Conservation (phyloP, 75 land plant species). For the Pseudotsuga menziesii region DNA sequence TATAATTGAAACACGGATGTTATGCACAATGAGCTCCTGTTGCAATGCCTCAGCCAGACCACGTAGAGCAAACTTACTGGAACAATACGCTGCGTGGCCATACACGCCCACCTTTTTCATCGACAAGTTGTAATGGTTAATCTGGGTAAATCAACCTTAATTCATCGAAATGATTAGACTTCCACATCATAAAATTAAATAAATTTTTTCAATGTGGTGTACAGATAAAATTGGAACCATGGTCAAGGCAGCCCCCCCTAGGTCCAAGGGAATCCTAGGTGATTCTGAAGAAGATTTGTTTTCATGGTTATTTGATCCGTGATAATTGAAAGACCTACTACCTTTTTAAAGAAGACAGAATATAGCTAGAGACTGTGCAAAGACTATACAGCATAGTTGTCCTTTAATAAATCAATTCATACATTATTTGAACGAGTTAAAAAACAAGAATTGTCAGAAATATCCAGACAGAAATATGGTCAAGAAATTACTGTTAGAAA, state of each 20-base stretch:
- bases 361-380: too few relatives aligned
- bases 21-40: constrained; percentile 64
- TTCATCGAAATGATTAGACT: not conserved
- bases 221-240: not conserved
- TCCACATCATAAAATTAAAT: not conserved
- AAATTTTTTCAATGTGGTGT: not conserved
- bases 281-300: not conserved
- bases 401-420: too few relatives aligned
- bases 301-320: not conserved
- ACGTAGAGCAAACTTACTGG: constrained; percentile 74
- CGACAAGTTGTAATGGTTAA: not conserved
- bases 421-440: too few relatives aligned
- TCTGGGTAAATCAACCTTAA: not conserved
- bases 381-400: too few relatives aligned
- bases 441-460: too few relatives aligned
- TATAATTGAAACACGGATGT: constrained; percentile 69
- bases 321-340: too few relatives aligned
- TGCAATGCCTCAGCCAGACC: constrained; percentile 82
- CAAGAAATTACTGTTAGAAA: too few relatives aligned
- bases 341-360: too few relatives aligned
- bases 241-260: not conserved
- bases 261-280: not conserved
- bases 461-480: too few relatives aligned
- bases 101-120: constrained; percentile 68
- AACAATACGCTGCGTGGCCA: constrained; percentile 81